Conservation (phyloP, 306 rosid genomes). For the Inga oerstediana region DNA sequence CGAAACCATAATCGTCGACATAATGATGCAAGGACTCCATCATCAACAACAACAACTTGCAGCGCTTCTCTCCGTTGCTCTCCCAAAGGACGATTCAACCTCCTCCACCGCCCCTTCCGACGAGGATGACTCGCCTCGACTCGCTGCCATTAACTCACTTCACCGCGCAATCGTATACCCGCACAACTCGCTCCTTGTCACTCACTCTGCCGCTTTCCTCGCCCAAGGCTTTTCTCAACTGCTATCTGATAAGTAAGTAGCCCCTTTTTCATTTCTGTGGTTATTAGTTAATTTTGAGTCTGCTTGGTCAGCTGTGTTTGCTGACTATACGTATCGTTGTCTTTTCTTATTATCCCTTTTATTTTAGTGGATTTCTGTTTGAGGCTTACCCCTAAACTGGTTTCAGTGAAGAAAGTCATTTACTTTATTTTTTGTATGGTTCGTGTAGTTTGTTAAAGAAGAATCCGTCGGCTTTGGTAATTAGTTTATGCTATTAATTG, state of each 20-base stretch:
- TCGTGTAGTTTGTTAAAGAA: background rate
- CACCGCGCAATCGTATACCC: constrained; percentile 87
- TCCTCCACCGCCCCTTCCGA: constrained; percentile 39
- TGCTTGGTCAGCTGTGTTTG: background rate
- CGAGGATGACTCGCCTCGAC: constrained; percentile 67
- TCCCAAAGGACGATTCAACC: constrained; percentile 61
- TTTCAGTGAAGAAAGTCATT: constrained; percentile 5
- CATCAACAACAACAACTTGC: constrained; percentile 87
- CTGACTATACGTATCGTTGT: background rate
- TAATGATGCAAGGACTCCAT: constrained; percentile 81
- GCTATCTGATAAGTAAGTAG: constrained; percentile 72
- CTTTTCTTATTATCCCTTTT: background rate
- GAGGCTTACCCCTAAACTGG: background rate
- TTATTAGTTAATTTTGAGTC: background rate
- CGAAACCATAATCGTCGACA: background rate
- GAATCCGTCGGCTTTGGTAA: background rate
- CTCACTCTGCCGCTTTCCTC: constrained; percentile 90
- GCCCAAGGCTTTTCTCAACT: constrained; percentile 86
- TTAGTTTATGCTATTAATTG: background rate
- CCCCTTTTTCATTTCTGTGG: background rate
- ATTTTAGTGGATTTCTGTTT: background rate
- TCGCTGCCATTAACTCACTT: constrained; percentile 77
- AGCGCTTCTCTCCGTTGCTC: constrained; percentile 81
- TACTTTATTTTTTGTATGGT: background rate
- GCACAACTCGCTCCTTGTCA: constrained; percentile 79